Base-by-base conservation (phyloP, 2,329 filamentous ascomycete species). In the Cladophialophora bantiana region DNA sequence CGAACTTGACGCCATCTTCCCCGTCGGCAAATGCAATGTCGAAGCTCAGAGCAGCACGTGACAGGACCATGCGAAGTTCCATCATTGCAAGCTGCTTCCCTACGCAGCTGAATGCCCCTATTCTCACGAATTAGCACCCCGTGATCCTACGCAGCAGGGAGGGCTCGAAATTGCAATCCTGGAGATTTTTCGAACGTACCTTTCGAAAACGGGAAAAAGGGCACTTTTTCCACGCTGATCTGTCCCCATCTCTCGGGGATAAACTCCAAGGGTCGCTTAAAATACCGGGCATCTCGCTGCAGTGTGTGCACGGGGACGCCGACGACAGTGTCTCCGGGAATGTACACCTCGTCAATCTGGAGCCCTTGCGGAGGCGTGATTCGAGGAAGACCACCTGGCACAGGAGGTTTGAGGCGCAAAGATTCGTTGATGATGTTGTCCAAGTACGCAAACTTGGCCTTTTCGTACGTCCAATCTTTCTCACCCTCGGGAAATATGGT, bases 381-480 rank as follows among this genome's bases (percentile, higher is more conserved):
- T 55, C 53, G 53, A 55, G 53, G 53, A n/a, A 35, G 53, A 35
- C 53, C 53, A 9, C 53, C 53, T 35, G 53, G 53, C 31, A 55
- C 53, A 20, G 31, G 53, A 9, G 53, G 53, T 15, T 55, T 35
- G 31, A 55, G 53, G 7, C 53, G 31, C 53, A 55, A 38, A 13
- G 53, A 18, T 55, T 55, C 53, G 6, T 34, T 20, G 35, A 55
- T 38, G 53, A 55, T 55, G 7, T 50, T 50, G 45, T 50, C 45
- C 45, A 50, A 50, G 5, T 50, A 50, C 45, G 45, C 10, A 13
- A 50, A 12, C 26, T 50, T 50, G 18, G 45, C 7, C 45, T 50
- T 50, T 18, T 50, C 45, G 20, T 50, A 50, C 20, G 20, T 50
- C 45, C 45, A 50, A 26, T 50, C 45, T 20, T 50, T 50, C 45